A percentile compares a stretch with the other conserved stretches of the same genome.
These are phyloP conservation scores for Evernia prunastri DNA, from an alignment of 495 filamentous ascomycete species.

Conservation along the genomic window DNA sequence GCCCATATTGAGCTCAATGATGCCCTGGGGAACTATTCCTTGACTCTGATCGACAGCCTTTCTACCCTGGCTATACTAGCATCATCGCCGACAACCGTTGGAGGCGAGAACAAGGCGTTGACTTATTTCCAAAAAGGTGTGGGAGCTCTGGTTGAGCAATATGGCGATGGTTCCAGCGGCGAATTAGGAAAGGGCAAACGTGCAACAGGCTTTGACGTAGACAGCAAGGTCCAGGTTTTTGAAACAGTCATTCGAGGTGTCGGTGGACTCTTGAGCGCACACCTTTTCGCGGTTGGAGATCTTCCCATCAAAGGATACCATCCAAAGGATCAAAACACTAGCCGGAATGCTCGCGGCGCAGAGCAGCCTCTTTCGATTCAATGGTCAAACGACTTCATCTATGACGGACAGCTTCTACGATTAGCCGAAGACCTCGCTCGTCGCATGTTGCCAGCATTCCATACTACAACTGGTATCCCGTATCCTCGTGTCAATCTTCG, in stretches of 20 bases:
- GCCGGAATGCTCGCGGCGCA: conserved; percentile 36
- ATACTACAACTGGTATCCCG: conserved; percentile 81
- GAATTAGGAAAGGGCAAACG: conserved; percentile 63
- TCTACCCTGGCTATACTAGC: conserved; percentile 89
- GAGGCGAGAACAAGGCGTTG: conserved; percentile 54
- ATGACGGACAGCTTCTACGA: conserved; percentile 82
- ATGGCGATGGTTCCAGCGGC: conserved; percentile 74
- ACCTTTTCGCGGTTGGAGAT: conserved; percentile 86
- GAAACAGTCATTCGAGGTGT: conserved; percentile 94
- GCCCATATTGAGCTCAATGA: conserved; percentile 86
- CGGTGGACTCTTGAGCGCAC: conserved; percentile 84
- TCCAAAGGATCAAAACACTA: conserved; percentile 39
- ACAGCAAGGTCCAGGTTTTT: conserved; percentile 97
- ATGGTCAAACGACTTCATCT: conserved; percentile 74
- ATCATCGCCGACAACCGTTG: conserved; percentile 50
- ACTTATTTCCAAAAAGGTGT: conserved; percentile 76
- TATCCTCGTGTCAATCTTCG: conserved; percentile 94
- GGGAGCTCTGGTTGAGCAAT: conserved; percentile 69
- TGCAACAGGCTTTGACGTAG: conserved; percentile 84
- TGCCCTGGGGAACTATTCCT: conserved; percentile 91
- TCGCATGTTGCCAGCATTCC: conserved; percentile 83
- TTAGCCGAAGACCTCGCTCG: conserved; percentile 77
- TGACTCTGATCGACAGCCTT: conserved; percentile 90
- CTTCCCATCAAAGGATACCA: conserved; percentile 75
- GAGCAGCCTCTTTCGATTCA: conserved; percentile 46